Conservation (phyloP, 257 asterid genomes). For the Solanum arcanum region DNA sequence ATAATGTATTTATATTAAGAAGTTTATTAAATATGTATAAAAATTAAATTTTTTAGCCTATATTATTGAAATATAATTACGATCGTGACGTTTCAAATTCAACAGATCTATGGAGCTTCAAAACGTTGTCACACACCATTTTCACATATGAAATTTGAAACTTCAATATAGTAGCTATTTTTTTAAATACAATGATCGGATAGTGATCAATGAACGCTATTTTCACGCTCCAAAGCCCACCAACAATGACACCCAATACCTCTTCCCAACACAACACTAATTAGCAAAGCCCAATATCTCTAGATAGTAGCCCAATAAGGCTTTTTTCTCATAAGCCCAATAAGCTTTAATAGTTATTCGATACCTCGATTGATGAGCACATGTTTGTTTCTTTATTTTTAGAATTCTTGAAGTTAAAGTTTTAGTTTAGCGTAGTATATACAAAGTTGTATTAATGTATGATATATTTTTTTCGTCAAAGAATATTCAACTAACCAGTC, state of each 20-base stretch:
- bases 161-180: not conserved
- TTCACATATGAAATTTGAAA: not conserved
- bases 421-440: not conserved
- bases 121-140: not conserved
- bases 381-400: not conserved
- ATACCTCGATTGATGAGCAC: not conserved
- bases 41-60: not conserved
- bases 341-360: not conserved
- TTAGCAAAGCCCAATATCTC: not conserved
- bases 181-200: not conserved
- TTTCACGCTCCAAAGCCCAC: not conserved
- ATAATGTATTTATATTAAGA: too few relatives aligned
- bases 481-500: not conserved
- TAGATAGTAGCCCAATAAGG: not conserved
- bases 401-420: too few relatives aligned
- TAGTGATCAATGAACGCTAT: not conserved
- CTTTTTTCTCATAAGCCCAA: not conserved
- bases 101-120: not conserved
- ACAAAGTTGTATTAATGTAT: not conserved
- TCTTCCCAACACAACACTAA: not conserved
- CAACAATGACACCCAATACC: not conserved
- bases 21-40: too few relatives aligned
- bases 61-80: not conserved
- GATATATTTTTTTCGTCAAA: not conserved
- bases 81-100: not conserved